These are phyloP conservation scores for Kwoniella newhampshirensis DNA, from an alignment of 768 basidiomycete genomes.

Conservation along the genomic window DNA sequence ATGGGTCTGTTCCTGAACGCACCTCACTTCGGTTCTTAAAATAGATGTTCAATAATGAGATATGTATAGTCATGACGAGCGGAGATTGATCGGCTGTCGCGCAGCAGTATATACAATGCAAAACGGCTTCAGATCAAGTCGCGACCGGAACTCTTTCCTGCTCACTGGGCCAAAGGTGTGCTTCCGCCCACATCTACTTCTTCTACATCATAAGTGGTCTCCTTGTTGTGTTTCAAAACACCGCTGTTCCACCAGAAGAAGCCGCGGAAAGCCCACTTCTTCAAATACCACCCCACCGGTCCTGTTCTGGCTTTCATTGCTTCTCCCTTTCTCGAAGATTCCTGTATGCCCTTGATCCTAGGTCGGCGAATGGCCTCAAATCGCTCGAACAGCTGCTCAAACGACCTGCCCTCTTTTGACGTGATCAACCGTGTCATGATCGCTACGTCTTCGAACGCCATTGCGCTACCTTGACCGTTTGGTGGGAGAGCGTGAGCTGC, in stretches of 20 bases:
- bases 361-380: constrained; percentile 33
- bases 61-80: neutral
- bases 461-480: constrained; percentile 32
- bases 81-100: too few species aligned
- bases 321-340: constrained; percentile 2
- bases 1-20: constrained; percentile 51
- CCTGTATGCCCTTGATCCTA: constrained; percentile 20
- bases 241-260: constrained; percentile 35
- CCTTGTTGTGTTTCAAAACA: constrained; percentile 4
- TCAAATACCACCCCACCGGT: constrained; percentile 38
- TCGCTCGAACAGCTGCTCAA: constrained; percentile 18
- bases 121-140: too few species aligned
- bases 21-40: constrained; percentile 35
- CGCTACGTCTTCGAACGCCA: constrained; percentile 40
- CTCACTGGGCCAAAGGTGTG: too few species aligned
- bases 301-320: constrained; percentile 15
- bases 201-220: constrained; percentile 17
- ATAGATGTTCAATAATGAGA: neutral
- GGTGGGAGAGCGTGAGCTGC: constrained; percentile 38
- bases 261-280: constrained; percentile 37
- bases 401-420: neutral
- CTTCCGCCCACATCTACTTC: constrained; percentile 5
- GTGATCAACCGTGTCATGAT: constrained; percentile 22
- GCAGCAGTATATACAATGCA: too few species aligned
- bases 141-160: too few species aligned